Base-by-base conservation (phyloP, 495 filamentous ascomycete species). In the Tuber melanosporum region DNA sequence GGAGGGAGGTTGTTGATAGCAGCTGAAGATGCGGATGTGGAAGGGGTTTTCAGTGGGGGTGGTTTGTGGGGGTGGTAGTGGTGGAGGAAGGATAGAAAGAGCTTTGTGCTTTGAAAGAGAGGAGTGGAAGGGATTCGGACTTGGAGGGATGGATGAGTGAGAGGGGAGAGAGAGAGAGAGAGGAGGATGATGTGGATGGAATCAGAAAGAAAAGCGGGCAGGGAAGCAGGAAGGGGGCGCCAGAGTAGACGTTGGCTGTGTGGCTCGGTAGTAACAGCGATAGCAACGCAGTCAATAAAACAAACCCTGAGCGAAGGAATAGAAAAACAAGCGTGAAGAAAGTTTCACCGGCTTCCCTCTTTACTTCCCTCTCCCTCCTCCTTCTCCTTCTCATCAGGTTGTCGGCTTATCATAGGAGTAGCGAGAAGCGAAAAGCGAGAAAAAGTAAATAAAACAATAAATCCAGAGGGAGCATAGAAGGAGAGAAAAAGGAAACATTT, bases 11-110 rank as follows among this genome's bases (percentile, higher is more conserved):
- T 82, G 77, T 43, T 74, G 77, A 73, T 80, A 71, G 78, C 71
- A 81, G 83, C 77, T 76, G 76, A 47, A 52, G 78, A 77, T 80
- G 79, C 75, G 81, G 82, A 78, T 82, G 81, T 74, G 75, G 75
- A 73, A 74, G 77, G 75, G 76, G 79, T 81, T 83, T 85, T 84
- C 62, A 79, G 79, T 76, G 74, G 80, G 71, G 74, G 70, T 46
- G 62, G n/a, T 52, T 7, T 41, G 32, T 32, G 32, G 49, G 12
- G 32, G 43, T 76, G 39, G 72, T 74, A 43, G 77, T 78, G 74
- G 79, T 76, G 80, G 80, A 74, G 73, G 73, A 71, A 73, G 44
- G 62, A 46, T 42, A 42, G 69, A 66, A 32, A 15, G 57, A 66
- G 32, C 74, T 71, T 76, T 79, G 70, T 79, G 75, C 70, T 72